A percentile compares a stretch with the other conserved stretches of the same genome.
Evolutionary conservation across 306 rosid species (phyloP).

Genomic region (Citrullus mucosospermus): DNA sequence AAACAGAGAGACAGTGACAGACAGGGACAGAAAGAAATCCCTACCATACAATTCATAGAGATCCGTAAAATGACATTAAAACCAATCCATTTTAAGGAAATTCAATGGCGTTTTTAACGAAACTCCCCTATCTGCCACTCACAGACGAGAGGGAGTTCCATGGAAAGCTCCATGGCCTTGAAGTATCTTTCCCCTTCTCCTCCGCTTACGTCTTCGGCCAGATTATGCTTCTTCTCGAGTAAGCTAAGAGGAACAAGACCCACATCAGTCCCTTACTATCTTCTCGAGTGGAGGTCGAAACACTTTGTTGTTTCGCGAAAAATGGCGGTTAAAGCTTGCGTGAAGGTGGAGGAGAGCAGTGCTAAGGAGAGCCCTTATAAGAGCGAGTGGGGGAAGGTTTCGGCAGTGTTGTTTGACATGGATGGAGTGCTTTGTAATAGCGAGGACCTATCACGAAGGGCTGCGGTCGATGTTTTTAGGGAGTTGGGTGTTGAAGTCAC

Average conservation of each 20-base stretch:
- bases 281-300: constrained; percentile 33
- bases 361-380: constrained; percentile 17
- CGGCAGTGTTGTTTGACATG: constrained; percentile 93
- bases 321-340: constrained; percentile 37
- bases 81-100: neutral
- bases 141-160: constrained; percentile 6
- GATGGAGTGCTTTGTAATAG: constrained; percentile 93
- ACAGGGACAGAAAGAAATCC: neutral
- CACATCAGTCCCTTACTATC: constrained; percentile 19
- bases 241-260: constrained; percentile 17
- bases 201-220: constrained; percentile 19
- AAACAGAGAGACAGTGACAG: neutral
- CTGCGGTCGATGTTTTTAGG: constrained; percentile 69
- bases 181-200: constrained; percentile 20
- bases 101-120: constrained; percentile 7
- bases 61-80: neutral
- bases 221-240: constrained; percentile 22
- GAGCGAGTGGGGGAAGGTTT: constrained; percentile 68
- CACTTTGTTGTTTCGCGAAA: constrained; percentile 20
- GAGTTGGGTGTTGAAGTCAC: constrained; percentile 81
- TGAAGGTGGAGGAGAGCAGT: constrained; percentile 45
- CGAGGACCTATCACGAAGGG: constrained; percentile 73
- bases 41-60: neutral
- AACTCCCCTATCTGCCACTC: constrained; percentile 25
- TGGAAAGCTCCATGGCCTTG: constrained; percentile 24